Base-by-base conservation (phyloP, 1,284 basidiomycete genomes). In the Papiliotrema fonsecae region DNA sequence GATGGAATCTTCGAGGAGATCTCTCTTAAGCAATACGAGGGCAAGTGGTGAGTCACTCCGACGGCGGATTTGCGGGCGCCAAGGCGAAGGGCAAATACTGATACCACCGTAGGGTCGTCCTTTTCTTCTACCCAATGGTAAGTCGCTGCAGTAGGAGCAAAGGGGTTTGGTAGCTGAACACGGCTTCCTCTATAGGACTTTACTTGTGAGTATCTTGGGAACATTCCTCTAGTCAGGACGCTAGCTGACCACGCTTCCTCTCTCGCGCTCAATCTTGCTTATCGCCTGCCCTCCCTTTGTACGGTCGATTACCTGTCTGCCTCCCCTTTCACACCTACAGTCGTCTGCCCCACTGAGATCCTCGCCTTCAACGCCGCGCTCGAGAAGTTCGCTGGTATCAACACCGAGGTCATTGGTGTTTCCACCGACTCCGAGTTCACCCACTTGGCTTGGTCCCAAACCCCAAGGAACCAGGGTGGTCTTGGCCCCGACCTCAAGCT, bases 331-430 rank as follows among this genome's bases (percentile, higher is more conserved):
- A n/a, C n/a, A 87, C 85, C 42, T 14, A 22, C 52, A 67, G 65
- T 91, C 64, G 88, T 92, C 62, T 91, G 89, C 77, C 89, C 89
- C 30, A 91, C 89, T 55, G 89, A 93, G 75, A 91, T 93, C 67
- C 81, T 92, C 39, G 89, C 89, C 1, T 93, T 91, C 80, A 90
- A 92, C 72, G 85, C 87, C 58, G 84, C 87, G 6, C 80, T 92
- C 41, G 68, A 80, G 39, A 77, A 81, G 59, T 90, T 93, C 78
- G 77, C 81, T 48, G 79, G 79, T 50, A 76, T 91, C 60, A 81
- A 84, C 72, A 84, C 87, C 38, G 77, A 78, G 47, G 84, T 93
- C 45, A 80, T 92, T 54, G 84, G 85, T 55, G 69, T 73, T 61
- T 92, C 89, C 24, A 91, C 88, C 51, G 89, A 93, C 75, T 91